phyloP scores from a whole-genome alignment of 108 stramenopile species.

The Cyclostephanos invisitatus region DNA sequence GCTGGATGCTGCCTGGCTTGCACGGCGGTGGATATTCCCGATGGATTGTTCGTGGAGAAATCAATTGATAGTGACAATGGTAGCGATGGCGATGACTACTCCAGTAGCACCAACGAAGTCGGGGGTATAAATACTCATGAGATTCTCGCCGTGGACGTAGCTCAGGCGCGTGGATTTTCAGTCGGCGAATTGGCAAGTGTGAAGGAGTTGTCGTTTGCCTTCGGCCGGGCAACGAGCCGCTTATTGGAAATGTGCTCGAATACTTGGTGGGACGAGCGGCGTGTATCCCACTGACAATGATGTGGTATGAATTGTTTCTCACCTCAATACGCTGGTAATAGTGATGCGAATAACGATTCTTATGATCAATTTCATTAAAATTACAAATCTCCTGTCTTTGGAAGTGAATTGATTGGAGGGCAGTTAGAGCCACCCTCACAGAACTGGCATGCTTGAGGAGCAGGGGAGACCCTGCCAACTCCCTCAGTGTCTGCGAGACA shows the following conservation, averaged over 20 bases:
- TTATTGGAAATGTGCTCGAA: slow-evolving; percentile 82
- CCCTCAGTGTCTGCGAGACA: no score
- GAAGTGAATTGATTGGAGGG: no score
- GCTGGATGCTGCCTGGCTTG: slow-evolving; percentile 72
- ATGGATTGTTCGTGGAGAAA: slow-evolving; percentile 52
- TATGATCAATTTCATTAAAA: no score
- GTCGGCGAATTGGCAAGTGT: slow-evolving; percentile 84
- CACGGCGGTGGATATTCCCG: slow-evolving; percentile 51
- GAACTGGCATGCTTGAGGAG: no score
- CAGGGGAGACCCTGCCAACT: no score
- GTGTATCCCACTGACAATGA: neutral
- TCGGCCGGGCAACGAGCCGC: slow-evolving; percentile 81
- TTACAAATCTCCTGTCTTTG: no score
- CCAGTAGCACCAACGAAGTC: neutral
- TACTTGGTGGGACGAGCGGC: slow-evolving; percentile 70
- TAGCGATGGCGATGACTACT: slow-evolving; percentile 20
- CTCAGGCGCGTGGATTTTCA: slow-evolving; percentile 51
- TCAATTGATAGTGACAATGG: slow-evolving; percentile 12
- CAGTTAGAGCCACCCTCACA: no score
- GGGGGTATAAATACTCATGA: slow-evolving; percentile 19
- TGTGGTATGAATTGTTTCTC: no score
- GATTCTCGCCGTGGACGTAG: slow-evolving; percentile 55
- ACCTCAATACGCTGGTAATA: no score
- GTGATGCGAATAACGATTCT: no score
- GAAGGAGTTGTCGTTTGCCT: slow-evolving; percentile 81